Evolutionary conservation across 768 basidiomycete species (phyloP), one percentile per base, ranked within the genome.

Genomic region (Sistotremastrum niveocremeum): DNA sequence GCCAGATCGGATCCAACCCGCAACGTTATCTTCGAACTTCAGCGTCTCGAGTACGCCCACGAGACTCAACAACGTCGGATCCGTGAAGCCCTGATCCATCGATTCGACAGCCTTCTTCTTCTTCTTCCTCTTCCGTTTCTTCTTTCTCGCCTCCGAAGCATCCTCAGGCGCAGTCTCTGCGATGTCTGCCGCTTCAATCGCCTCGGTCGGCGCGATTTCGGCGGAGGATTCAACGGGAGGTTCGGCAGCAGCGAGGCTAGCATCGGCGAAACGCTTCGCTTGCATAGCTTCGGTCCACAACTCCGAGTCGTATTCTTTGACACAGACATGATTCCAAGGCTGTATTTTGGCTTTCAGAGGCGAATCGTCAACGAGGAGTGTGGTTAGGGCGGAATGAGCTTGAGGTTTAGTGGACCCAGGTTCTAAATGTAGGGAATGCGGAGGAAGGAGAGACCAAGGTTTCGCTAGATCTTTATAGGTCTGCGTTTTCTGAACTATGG

Each of bases 311-410:
- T 87, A 89, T 56, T 87, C 85, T 7, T 63, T 68, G 51, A 89
- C 71, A 55, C 81, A 84, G 20, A 89, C 62, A 56, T 90, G 87
- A 56, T 85, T 90, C 65, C 74, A 83, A 0, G 86, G 87, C 56
- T 90, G 87, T 10, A 81, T 65, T 31, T 64, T 69, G 0, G 81
- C 74, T 52, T 76, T 76, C 49, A 60, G 61, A 30, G 67, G 65
- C 9, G 75, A 75, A 51, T 76, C 74, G 48, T 76, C 73, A 7
- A 76, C 58, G 30, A 76, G 62, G 20, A 76, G 57, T 3, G 73
- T 76, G 4, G 71, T 69, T 10, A 63, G 47, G 4, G 70, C 65
- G 2, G 72, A 72, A 51, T 72, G 73, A 5, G 29, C 11, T 46
- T 34, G 12, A 9, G 11, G 8, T 32, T 10, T 28, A 46, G n/a